Conservation (phyloP, 2,329 filamentous ascomycete species). For the Sclerotinia subarctica region DNA sequence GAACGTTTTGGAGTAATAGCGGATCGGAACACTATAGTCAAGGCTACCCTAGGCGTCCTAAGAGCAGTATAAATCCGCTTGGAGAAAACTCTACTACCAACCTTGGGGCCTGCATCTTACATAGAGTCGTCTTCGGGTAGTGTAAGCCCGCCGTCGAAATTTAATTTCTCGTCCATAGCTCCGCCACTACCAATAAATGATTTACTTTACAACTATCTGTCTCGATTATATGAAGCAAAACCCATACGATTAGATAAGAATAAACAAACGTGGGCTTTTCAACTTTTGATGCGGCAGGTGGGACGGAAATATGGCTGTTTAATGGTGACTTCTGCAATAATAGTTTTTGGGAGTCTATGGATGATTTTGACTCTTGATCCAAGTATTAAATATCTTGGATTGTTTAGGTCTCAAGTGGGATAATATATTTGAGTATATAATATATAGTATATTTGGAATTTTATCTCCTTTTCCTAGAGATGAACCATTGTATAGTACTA, state of each 20-base stretch:
- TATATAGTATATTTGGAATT: neutral
- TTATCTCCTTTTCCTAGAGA: neutral
- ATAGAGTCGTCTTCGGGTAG: slow-evolving; percentile 20
- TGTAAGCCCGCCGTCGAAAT: slow-evolving; percentile 26
- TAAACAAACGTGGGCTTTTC: slow-evolving; percentile 13
- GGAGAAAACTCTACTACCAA: slow-evolving; percentile 42
- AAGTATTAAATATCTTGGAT: neutral
- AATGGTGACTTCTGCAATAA: slow-evolving; percentile 53
- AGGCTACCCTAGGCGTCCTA: slow-evolving; percentile 52
- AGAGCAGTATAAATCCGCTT: slow-evolving; percentile 53
- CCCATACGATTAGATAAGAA: slow-evolving; percentile 1
- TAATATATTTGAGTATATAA: neutral
- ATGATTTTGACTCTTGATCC: slow-evolving; percentile 39
- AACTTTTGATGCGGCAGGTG: neutral
- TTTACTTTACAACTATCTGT: slow-evolving; percentile 54
- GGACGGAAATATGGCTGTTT: slow-evolving; percentile 46
- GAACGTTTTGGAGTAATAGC: slow-evolving; percentile 56
- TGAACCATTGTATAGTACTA: no score
- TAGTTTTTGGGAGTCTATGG: slow-evolving; percentile 54
- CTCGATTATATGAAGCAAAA: slow-evolving; percentile 19
- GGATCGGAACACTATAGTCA: slow-evolving; percentile 51
- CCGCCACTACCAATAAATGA: slow-evolving; percentile 57
- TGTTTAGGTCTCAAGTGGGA: neutral
- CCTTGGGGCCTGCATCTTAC: slow-evolving; percentile 17
- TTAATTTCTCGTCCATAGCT: slow-evolving; percentile 50